These are phyloP conservation scores for Oenanthe sinensis DNA, from an alignment of 129 eudicot genomes.

Conservation along the genomic window DNA sequence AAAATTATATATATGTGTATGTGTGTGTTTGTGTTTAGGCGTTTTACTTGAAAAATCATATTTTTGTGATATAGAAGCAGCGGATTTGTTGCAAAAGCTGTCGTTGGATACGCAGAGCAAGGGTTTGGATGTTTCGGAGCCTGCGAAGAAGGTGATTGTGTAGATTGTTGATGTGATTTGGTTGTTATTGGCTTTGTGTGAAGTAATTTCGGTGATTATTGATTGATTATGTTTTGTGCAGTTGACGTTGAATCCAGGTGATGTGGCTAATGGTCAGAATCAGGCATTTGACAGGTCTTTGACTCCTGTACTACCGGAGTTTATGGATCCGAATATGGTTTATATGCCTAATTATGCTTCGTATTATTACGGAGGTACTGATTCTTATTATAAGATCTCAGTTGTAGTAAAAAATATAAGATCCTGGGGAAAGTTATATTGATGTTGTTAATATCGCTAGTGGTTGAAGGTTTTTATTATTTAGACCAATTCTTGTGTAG, in stretches of 20 bases:
- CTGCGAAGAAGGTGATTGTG: slow-evolving; percentile 57
- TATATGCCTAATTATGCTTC: slow-evolving; percentile 54
- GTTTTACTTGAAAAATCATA: no score
- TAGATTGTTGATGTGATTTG: background rate
- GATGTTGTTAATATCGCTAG: no score
- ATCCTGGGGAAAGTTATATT: no score
- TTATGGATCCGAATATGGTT: slow-evolving; percentile 43
- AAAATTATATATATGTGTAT: no score
- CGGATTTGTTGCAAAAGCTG: slow-evolving; percentile 71
- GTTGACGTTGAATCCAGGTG: slow-evolving; percentile 28
- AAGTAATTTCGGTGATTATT: background rate
- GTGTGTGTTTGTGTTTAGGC: no score
- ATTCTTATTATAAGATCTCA: no score
- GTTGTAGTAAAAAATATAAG: no score
- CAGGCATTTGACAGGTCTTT: slow-evolving; percentile 38
- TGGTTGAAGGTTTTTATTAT: background rate
- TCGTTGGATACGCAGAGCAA: slow-evolving; percentile 69
- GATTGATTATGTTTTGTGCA: background rate
- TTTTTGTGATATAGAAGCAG: slow-evolving; percentile 39
- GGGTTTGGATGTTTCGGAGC: slow-evolving; percentile 45
- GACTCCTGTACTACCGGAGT: slow-evolving; percentile 40
- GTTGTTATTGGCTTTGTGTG: background rate
- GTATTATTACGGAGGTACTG: slow-evolving; percentile 42
- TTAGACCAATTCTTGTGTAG: background rate
- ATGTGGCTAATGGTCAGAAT: slow-evolving; percentile 31